Evolutionary conservation across 257 asterid genomes (phyloP).

Genomic region (Euphrasia confusa): DNA sequence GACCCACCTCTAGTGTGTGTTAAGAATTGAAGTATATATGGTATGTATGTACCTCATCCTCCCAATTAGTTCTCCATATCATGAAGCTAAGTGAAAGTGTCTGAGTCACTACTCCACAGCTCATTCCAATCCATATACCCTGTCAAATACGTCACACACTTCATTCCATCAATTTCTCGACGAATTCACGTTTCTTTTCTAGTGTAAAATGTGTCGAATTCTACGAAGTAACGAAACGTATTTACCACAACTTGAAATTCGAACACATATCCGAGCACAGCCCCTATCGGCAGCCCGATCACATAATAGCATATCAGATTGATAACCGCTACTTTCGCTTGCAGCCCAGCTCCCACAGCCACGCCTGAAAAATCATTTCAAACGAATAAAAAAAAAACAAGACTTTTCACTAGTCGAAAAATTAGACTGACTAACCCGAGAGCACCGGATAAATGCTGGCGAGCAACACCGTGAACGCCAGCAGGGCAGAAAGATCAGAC

Average conservation of each 20-base stretch:
- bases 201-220: not conserved
- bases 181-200: too few relatives aligned
- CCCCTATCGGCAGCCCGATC: constrained; percentile 55
- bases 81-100: constrained; percentile 54
- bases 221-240: not conserved
- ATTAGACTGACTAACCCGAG: constrained; percentile 16
- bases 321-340: constrained; percentile 47
- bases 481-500: constrained; percentile 28
- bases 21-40: not conserved
- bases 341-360: constrained; percentile 67
- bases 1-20: not conserved
- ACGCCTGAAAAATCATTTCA: constrained; percentile 37
- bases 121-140: constrained; percentile 92
- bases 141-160: constrained; percentile 15
- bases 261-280: constrained; percentile 45
- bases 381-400: not conserved
- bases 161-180: not conserved
- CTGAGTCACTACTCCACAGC: constrained; percentile 49
- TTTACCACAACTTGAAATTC: constrained; percentile 47
- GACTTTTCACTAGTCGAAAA: not conserved
- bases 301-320: constrained; percentile 51
- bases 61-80: constrained; percentile 78
- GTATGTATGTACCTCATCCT: constrained; percentile 40
- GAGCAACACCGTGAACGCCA: constrained; percentile 29
- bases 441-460: constrained; percentile 29